phyloP scores from a whole-genome alignment of 192 early-diverging fungal genomes.

The Gonapodya prolifera region DNA sequence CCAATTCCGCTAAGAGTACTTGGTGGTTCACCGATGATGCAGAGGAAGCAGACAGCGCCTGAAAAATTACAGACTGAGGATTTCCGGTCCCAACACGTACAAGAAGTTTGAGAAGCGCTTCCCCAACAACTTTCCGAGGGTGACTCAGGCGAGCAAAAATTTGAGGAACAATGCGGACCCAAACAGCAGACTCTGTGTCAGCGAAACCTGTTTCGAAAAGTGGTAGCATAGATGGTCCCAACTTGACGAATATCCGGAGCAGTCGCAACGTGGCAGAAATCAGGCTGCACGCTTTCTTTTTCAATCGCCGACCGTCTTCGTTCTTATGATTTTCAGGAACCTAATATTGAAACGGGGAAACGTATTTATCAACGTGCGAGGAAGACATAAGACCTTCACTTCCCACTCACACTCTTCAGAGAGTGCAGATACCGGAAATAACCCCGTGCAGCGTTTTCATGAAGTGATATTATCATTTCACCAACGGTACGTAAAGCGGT shows the following conservation, averaged over 20 bases:
- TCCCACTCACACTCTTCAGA: not conserved
- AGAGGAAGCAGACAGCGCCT: slow-evolving; percentile 5
- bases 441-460: not conserved
- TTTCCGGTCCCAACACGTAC: slow-evolving; percentile 39
- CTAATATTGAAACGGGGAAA: not conserved
- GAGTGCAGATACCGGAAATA: slow-evolving; percentile 17
- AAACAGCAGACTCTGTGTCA: slow-evolving; percentile 25
- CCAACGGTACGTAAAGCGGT: not conserved
- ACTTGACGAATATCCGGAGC: slow-evolving; percentile 46
- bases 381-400: slow-evolving; percentile 5
- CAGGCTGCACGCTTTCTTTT: slow-evolving; percentile 21
- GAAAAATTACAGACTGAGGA: slow-evolving; percentile 58
- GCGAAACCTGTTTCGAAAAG: slow-evolving; percentile 26
- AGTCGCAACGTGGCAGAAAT: slow-evolving; percentile 45
- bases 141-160: slow-evolving; percentile 60
- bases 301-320: not conserved
- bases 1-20: not conserved
- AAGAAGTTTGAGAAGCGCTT: slow-evolving; percentile 36
- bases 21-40: not conserved
- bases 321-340: not conserved
- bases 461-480: not conserved
- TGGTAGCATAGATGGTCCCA: slow-evolving; percentile 34
- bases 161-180: slow-evolving; percentile 62
- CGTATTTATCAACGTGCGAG: not conserved
- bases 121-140: slow-evolving; percentile 37